phyloP scores from a whole-genome alignment of 2,329 filamentous ascomycete genomes.

The Graphilbum ipis-grandicollis region DNA sequence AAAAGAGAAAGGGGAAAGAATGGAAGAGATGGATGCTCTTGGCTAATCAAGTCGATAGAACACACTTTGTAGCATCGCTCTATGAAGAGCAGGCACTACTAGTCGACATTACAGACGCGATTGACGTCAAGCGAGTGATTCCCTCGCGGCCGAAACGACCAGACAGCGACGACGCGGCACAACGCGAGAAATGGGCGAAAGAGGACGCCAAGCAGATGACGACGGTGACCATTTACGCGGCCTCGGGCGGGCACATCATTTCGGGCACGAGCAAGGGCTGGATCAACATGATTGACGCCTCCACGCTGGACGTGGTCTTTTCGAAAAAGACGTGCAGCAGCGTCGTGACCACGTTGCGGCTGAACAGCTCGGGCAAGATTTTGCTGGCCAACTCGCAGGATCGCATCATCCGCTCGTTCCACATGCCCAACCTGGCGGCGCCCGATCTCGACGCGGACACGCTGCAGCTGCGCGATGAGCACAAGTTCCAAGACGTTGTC shows the following conservation, averaged over 20 bases:
- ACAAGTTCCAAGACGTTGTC: constrained; percentile 96
- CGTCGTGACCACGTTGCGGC: constrained; percentile 71
- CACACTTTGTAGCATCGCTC: constrained; percentile 75
- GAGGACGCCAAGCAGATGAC: constrained; percentile 92
- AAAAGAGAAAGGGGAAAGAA: not conserved
- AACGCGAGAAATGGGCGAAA: constrained; percentile 69
- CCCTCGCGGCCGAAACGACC: constrained; percentile 68
- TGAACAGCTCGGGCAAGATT: constrained; percentile 71
- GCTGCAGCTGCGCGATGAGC: constrained; percentile 79
- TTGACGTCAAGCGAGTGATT: constrained; percentile 58
- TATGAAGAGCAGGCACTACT: constrained; percentile 87
- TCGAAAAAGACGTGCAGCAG: constrained; percentile 77
- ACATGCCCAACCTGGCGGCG: constrained; percentile 60
- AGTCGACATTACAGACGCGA: constrained; percentile 57
- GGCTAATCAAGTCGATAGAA: no score
- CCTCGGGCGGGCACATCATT: constrained; percentile 72
- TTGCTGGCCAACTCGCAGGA: constrained; percentile 87
- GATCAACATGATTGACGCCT: constrained; percentile 83
- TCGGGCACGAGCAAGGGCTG: constrained; percentile 90
- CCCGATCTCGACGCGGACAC: constrained; percentile 64
- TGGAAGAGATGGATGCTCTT: no score
- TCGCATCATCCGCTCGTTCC: constrained; percentile 83
- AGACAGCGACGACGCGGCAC: constrained; percentile 50
- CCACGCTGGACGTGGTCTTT: constrained; percentile 67
- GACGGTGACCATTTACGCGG: constrained; percentile 79